Evolutionary conservation across 2,329 filamentous ascomycete species (phyloP), one percentile per base, ranked within the genome.

Genomic region (Colletotrichum gloeosporioides): DNA sequence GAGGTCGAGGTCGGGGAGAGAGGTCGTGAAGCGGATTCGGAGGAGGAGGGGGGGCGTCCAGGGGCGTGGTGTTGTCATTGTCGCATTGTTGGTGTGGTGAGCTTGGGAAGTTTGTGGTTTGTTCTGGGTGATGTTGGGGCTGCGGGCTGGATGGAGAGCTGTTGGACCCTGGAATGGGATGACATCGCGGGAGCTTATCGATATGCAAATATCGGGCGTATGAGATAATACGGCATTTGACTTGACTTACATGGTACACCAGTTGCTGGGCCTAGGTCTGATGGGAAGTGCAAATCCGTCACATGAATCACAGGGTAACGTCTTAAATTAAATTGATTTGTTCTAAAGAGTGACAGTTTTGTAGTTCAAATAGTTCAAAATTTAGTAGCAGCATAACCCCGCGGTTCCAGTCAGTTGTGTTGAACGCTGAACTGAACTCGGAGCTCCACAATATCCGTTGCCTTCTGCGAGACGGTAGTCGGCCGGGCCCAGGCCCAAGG

Each of bases 1-100:
- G 76, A 99, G 91, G 55, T 93, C 90, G 53, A 98, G 91, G 83
- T 99, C 97, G 18, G 95, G 93, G 73, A 96, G 90, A 2, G 95
- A 93, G 76, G 93, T 93, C 69, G 95, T 95, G 90, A 99, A 99
- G 84, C 96, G 96, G 83, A 99, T 93, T 49, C 95, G 96, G 62
- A 99, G 89, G 81, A 94, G 92, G 73, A 98, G 89, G 39, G 89
- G 89, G 25, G 84, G 82, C 70, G 79, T 80, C 65, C 69, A 81
- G 13, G 74, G 71, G 74, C 65, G 64, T 29, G 71, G 59, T 34
- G 59, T 32, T 15, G 64, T 76, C 74, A 76, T 76, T 44, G 44
- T 29, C 25, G 74, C 22, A 59, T 49, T 71, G 73, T 76, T 61
- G 34, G 53, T 55, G 12, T 55, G 8, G 6, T 44, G n/a, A 13